These are phyloP conservation scores for Cymbidium sinense DNA, from an alignment of 106 monocot genomes.

Conservation along the genomic window DNA sequence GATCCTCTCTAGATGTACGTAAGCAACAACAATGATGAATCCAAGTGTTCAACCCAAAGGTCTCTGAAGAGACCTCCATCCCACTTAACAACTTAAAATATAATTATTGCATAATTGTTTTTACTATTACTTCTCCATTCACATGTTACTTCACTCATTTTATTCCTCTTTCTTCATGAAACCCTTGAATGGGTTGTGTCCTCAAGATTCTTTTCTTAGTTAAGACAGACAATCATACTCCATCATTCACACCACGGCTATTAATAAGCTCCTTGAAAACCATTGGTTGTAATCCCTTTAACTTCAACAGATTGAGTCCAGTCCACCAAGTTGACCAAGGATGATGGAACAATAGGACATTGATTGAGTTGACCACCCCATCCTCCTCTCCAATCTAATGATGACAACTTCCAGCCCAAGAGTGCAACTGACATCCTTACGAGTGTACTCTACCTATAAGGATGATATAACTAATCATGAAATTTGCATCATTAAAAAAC, in stretches of 20 bases:
- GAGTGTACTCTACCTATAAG: not conserved
- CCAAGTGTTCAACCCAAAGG: too few relatives aligned
- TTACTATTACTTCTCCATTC: too few relatives aligned
- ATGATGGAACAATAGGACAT: not conserved
- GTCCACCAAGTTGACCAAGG: not conserved
- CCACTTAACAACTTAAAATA: too few relatives aligned
- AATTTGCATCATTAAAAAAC: not conserved
- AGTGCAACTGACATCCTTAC: not conserved
- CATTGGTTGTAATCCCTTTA: not conserved
- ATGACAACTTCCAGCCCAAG: not conserved
- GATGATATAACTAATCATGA: not conserved
- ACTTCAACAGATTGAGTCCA: not conserved
- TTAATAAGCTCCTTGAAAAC: not conserved
- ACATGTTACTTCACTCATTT: too few relatives aligned
- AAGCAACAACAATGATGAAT: too few relatives aligned
- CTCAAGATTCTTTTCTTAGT: too few relatives aligned
- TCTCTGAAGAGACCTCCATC: too few relatives aligned
- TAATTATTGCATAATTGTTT: too few relatives aligned
- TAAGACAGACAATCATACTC: too few relatives aligned
- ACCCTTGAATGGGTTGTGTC: too few relatives aligned
- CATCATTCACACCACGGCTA: not conserved
- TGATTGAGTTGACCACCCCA: not conserved
- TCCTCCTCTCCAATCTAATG: not conserved
- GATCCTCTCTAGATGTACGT: too few relatives aligned
- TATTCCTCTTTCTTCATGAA: too few relatives aligned